Base-by-base conservation (phyloP, 2,329 filamentous ascomycete genomes). In the Cytospora piceicola region DNA sequence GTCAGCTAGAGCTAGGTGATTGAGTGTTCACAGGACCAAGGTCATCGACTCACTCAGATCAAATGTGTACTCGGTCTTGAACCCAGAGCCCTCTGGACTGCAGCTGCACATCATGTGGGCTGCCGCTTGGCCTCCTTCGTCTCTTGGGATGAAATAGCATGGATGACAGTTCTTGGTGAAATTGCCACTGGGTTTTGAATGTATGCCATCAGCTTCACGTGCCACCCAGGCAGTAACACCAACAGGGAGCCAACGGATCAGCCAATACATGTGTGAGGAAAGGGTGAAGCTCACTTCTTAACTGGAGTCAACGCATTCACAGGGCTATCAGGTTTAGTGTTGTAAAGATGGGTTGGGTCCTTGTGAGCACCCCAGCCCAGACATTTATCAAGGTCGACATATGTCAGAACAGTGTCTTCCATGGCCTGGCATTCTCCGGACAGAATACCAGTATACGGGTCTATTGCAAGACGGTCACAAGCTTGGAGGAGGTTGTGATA, bases 21-120 rank as follows among this genome's bases (percentile, higher is more conserved):
- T 30, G 29, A 29, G 22, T 46, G 15, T 20, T 11, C 14, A 42
- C 12, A 9, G 34, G 39, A 22, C 14, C n/a, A 29, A 17, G 17
- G 32, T 15, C 29, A 20, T n/a, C 22, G 9, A 66, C 64, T 52
- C 42, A 67, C 65, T 60, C 17, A 67, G 58, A 36, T 67, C 61
- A n/a, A 58, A 64, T 3, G 30, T 49, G 20, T 64, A 60, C 57
- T 58, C 61, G 2, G 34, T 36, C 17, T 17, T 15, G 20, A 57
- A 29, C 3, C 54, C 29, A 8, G 61, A 64, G 22, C 30, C 57
- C 20, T 58, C 42, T 1, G 58, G 53, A 27, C 52, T 34, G 15
- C 65, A 67, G 30, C 32, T 58, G 36, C 61, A 67, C 12, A 67
- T 36, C 7, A 67, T 51, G 17, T 61, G 30, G 17, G 57, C 65